Conservation (phyloP, 441 rosid species). For the Erodium trifolium region DNA sequence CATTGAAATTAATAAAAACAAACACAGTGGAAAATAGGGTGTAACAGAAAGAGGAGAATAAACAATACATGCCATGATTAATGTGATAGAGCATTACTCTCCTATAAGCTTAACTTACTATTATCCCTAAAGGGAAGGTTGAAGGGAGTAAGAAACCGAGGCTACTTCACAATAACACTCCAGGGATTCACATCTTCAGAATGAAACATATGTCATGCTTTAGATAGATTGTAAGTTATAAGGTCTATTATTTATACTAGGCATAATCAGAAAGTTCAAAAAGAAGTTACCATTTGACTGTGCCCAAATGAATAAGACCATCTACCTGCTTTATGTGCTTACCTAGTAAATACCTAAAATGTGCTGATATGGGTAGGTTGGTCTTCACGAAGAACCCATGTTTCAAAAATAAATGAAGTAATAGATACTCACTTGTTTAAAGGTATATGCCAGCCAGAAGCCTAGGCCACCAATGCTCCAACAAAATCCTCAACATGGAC, state of each 20-base stretch:
- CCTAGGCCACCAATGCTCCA: constrained; percentile 63
- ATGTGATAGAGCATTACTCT: too few species aligned
- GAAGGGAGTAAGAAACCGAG: too few species aligned
- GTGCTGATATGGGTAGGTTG: too few species aligned
- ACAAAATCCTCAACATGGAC: constrained; percentile 54
- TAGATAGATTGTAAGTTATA: neutral
- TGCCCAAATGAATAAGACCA: neutral
- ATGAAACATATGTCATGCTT: neutral
- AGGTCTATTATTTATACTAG: neutral
- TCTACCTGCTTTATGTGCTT: neutral
- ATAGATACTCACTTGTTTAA: constrained; percentile 49
- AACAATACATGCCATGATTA: too few species aligned
- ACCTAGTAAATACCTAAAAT: neutral
- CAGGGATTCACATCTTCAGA: neutral
- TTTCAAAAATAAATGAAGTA: neutral
- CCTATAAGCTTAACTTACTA: too few species aligned
- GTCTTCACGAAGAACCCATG: neutral
- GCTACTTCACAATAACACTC: neutral
- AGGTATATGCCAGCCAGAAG: constrained; percentile 57
- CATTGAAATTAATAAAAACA: too few species aligned
- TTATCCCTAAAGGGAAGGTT: too few species aligned
- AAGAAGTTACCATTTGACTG: neutral
- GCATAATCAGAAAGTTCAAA: neutral
- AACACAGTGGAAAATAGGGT: too few species aligned
- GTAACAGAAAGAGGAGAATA: too few species aligned